These are phyloP conservation scores for Austroboletus novae-zelandiae DNA, from an alignment of 1,284 basidiomycete genomes.

Conservation along the genomic window DNA sequence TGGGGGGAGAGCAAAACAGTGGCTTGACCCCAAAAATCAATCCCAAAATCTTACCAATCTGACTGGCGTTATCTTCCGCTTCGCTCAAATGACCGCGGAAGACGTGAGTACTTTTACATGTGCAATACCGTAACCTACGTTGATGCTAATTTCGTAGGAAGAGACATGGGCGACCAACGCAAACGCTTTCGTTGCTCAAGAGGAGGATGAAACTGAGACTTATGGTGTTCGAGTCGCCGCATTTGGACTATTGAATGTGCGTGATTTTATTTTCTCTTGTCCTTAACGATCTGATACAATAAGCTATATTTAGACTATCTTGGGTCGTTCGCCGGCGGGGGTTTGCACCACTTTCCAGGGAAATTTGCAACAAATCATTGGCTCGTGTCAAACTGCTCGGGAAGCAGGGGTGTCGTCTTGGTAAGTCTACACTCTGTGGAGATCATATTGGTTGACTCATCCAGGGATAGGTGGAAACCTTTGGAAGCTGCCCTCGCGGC, in stretches of 20 bases:
- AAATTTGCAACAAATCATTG: slow-evolving; percentile 55
- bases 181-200: slow-evolving; percentile 91
- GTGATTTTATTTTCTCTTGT: slow-evolving; percentile 18
- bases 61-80: slow-evolving; percentile 63
- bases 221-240: slow-evolving; percentile 84
- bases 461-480: slow-evolving; percentile 74
- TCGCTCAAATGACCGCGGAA: slow-evolving; percentile 85
- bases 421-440: slow-evolving; percentile 30
- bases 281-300: slow-evolving; percentile 10
- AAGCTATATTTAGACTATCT: slow-evolving; percentile 52
- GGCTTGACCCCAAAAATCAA: slow-evolving; percentile 43
- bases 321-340: slow-evolving; percentile 63
- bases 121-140: not conserved
- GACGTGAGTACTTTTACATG: slow-evolving; percentile 55
- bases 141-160: slow-evolving; percentile 52
- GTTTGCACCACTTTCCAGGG: slow-evolving; percentile 59
- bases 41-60: slow-evolving; percentile 52
- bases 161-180: slow-evolving; percentile 88
- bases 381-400: slow-evolving; percentile 52
- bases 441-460: slow-evolving; percentile 2
- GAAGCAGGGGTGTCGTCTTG: slow-evolving; percentile 54
- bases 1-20: slow-evolving; percentile 60
- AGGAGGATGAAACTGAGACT: slow-evolving; percentile 85
- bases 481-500: slow-evolving; percentile 83
- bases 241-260: slow-evolving; percentile 80